Conservation (phyloP, 352 stramenopile genomes). For the Paralagenidium karlingii region DNA sequence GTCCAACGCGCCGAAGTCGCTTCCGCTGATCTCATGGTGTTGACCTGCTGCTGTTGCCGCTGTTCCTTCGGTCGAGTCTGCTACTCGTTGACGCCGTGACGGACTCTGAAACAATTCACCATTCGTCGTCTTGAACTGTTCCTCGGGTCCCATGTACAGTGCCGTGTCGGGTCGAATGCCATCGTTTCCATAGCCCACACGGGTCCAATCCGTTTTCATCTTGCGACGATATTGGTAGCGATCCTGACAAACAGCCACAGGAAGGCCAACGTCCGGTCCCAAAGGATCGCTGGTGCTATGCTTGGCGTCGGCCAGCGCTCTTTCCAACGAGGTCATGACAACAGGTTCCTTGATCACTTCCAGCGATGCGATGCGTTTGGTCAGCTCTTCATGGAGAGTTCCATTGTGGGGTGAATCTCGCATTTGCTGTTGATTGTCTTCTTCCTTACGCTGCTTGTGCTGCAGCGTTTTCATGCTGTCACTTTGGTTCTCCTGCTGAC, state of each 20-base stretch:
- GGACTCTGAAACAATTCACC: slow-evolving; percentile 39
- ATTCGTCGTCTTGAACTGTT: slow-evolving; percentile 48
- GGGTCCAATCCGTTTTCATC: slow-evolving; percentile 61
- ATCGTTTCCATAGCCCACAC: slow-evolving; percentile 59
- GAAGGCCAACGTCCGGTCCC: too few species aligned
- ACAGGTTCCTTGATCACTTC: too few species aligned
- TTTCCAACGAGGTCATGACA: slow-evolving; percentile 10
- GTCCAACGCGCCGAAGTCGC: too few species aligned
- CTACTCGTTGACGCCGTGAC: slow-evolving; percentile 16
- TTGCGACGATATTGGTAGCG: slow-evolving; percentile 36
- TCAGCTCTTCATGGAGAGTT: slow-evolving; percentile 45
- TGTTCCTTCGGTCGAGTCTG: too few species aligned
- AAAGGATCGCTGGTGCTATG: slow-evolving; percentile 11
- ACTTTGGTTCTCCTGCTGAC: neutral
- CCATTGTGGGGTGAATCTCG: too few species aligned
- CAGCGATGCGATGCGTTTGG: slow-evolving; percentile 29
- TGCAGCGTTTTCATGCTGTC: neutral
- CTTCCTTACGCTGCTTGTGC: neutral
- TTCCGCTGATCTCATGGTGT: slow-evolving; percentile 22
- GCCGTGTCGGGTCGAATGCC: slow-evolving; percentile 27
- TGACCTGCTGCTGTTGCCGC: too few species aligned
- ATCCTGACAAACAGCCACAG: slow-evolving; percentile 40
- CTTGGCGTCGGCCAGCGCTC: neutral
- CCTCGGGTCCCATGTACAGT: slow-evolving; percentile 18
- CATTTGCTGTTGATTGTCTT: too few species aligned